These are phyloP conservation scores for Ophiocordyceps camponoti-floridani DNA, from an alignment of 2,329 filamentous ascomycete species.

Conservation along the genomic window DNA sequence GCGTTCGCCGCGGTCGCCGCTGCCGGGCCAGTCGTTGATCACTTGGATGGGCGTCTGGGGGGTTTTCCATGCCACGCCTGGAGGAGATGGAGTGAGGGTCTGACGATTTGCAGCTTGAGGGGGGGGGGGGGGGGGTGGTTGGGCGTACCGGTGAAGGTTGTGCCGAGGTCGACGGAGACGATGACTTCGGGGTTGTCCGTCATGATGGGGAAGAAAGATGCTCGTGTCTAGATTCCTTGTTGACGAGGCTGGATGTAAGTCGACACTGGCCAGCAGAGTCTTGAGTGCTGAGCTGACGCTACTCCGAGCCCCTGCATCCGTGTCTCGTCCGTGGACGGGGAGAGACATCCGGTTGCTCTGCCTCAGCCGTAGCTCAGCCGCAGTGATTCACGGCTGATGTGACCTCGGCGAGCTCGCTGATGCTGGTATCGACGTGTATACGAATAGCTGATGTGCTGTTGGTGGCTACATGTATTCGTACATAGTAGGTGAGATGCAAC, in stretches of 20 bases:
- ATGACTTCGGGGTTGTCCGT: not conserved
- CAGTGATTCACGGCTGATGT: not conserved
- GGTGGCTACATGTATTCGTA: too few species aligned
- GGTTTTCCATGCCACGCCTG: slow-evolving; percentile 20
- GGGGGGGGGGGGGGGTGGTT: not conserved
- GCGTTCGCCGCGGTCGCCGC: slow-evolving; percentile 31
- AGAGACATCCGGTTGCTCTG: not conserved
- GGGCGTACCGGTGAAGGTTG: slow-evolving; percentile 24
- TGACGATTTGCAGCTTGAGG: not conserved
- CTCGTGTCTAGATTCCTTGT: too few species aligned
- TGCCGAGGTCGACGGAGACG: slow-evolving; percentile 25
- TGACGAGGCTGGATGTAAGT: not conserved
- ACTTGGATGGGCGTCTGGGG: slow-evolving; percentile 22
- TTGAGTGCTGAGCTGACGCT: too few species aligned
- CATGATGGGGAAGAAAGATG: not conserved
- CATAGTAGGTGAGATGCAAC: too few species aligned
- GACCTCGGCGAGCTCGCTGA: too few species aligned
- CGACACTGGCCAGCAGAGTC: not conserved
- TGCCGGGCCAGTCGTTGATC: slow-evolving; percentile 35
- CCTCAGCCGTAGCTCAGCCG: not conserved
- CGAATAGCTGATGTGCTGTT: too few species aligned
- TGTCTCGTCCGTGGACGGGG: not conserved
- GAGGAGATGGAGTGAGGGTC: too few species aligned
- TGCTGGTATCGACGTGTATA: too few species aligned
- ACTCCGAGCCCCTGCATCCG: too few species aligned